Conservation (phyloP, 768 basidiomycete genomes). For the Podaxis sp. region DNA sequence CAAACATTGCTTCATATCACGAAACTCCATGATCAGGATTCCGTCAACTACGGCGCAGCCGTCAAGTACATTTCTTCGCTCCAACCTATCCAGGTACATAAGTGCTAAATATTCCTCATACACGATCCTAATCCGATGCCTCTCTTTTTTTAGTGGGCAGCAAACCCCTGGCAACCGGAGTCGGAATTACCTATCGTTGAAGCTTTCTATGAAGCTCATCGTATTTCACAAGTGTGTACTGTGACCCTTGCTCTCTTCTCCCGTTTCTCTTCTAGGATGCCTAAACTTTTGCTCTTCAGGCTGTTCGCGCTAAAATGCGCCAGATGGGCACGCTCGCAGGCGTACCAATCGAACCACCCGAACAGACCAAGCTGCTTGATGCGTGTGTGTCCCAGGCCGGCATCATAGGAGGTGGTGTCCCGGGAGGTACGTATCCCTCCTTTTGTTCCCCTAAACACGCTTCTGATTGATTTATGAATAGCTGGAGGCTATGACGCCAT, state of each 20-base stretch:
- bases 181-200: constrained; percentile 45
- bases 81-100: constrained; percentile 53
- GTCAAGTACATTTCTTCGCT: constrained; percentile 63
- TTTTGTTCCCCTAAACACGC: not conserved
- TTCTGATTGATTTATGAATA: constrained; percentile 27
- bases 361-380: constrained; percentile 84
- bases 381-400: constrained; percentile 75
- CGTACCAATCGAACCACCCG: constrained; percentile 88
- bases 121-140: not conserved
- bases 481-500: constrained; percentile 98
- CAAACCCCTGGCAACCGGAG: constrained; percentile 50
- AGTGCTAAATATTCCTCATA: not conserved
- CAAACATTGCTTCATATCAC: constrained; percentile 50
- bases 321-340: constrained; percentile 74
- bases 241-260: not conserved
- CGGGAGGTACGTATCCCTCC: constrained; percentile 70
- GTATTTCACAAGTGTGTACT: constrained; percentile 53
- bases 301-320: constrained; percentile 77
- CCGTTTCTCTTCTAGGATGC: not conserved
- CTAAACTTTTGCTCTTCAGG: constrained; percentile 36
- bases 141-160: constrained; percentile 46
- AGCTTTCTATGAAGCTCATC: constrained; percentile 57
- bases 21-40: constrained; percentile 44
- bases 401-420: constrained; percentile 92
- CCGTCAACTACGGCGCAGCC: constrained; percentile 48